Evolutionary conservation across 2,329 filamentous ascomycete species (phyloP), one percentile per base, ranked within the genome.

Genomic region (Fusarium poae): DNA sequence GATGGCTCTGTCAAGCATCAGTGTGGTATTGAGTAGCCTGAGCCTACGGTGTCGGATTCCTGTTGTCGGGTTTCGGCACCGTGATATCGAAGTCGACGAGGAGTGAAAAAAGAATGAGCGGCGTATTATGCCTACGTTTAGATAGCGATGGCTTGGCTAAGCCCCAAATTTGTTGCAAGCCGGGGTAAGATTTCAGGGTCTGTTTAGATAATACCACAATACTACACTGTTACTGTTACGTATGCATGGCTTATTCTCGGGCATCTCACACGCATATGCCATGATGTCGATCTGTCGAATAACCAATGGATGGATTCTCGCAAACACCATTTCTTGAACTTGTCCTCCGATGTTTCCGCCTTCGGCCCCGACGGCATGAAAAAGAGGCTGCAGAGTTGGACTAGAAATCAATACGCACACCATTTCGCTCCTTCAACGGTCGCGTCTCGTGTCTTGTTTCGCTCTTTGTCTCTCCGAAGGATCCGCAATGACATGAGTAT

Each of bases 1-100:
- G 1, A 98, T 97, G 95, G 95, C 95, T 27, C 79, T 94, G 78
- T 97, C 94, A 79, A 95, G 92, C 78, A 90, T 97, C 70, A 96
- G 92, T 75, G 94, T 98, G 45, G 91, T 97, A 51, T 81, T 88
- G 75, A 97, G 93, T 77, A 95, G 92, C 81, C 79, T 97, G 74
- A 84, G 89, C 50, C 79, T 97, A 81, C 87, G 90, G 76, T 85
- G 78, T 56, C 68, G 76, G 49, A 60, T 85, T 13, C 81, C 82
- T 11, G 72, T 78, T 23, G 35, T 85, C 12, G 83, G 84, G 3
- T 87, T 84, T 72, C 76, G 81, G 60, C 61, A 65, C 42, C 63
- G 59, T 29, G 57, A 50, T 43, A 54, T 71, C 37, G 69, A 57
- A 27, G 60, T 57, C 18, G 60, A 45, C 18, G 20, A 52, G 32